Conservation (phyloP, 2,329 filamentous ascomycete species). For the Phoma herbarum region DNA sequence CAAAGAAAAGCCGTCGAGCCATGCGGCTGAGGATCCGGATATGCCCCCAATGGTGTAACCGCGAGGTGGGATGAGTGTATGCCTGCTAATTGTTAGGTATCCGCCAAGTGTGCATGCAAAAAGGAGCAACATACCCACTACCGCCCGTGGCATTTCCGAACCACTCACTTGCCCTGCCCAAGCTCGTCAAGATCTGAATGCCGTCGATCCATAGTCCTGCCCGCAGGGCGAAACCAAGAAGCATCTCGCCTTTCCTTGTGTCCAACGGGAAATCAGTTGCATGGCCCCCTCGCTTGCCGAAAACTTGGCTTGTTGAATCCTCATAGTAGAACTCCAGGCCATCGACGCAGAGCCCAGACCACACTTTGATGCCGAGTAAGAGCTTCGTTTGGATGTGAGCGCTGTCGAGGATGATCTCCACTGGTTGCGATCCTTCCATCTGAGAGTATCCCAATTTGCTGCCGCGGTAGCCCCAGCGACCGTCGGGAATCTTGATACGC, state of each 20-base stretch:
- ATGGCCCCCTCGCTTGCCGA: slow-evolving; percentile 81
- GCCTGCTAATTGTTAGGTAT: slow-evolving; percentile 60
- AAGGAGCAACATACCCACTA: slow-evolving; percentile 72
- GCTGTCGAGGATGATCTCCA: slow-evolving; percentile 79
- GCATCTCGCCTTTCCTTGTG: slow-evolving; percentile 81
- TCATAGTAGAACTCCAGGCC: slow-evolving; percentile 95
- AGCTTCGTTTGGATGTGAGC: slow-evolving; percentile 71
- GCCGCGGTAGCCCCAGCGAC: slow-evolving; percentile 78
- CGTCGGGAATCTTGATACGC: slow-evolving; percentile 76
- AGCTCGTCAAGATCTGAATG: slow-evolving; percentile 86
- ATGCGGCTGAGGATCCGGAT: slow-evolving; percentile 79
- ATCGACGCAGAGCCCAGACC: slow-evolving; percentile 78
- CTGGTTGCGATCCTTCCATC: slow-evolving; percentile 72
- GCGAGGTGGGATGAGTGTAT: slow-evolving; percentile 86
- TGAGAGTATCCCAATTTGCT: slow-evolving; percentile 76
- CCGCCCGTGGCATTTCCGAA: slow-evolving; percentile 85
- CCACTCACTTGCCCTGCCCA: slow-evolving; percentile 83
- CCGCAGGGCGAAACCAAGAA: slow-evolving; percentile 85
- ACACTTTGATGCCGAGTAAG: slow-evolving; percentile 77
- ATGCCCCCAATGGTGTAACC: slow-evolving; percentile 91
- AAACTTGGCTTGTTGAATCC: slow-evolving; percentile 81
- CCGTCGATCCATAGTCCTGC: slow-evolving; percentile 86
- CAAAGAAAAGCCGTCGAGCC: slow-evolving; percentile 86
- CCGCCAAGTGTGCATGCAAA: not conserved
- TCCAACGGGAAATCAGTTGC: slow-evolving; percentile 81